These are phyloP conservation scores for Fraxinus nigra DNA, from an alignment of 305 asterid genomes.

Conservation along the genomic window DNA sequence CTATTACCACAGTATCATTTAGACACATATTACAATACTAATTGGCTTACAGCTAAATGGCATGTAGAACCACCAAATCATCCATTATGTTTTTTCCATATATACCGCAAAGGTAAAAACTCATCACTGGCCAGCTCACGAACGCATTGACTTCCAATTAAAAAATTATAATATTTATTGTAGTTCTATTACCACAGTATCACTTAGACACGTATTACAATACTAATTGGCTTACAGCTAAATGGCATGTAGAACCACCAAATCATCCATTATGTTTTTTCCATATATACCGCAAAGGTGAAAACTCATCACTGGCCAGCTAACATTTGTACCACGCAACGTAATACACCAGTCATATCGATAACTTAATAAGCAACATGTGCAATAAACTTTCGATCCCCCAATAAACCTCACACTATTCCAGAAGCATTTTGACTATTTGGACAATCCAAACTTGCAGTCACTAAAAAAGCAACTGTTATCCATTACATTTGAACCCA, in stretches of 20 bases:
- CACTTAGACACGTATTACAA: not conserved
- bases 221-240: not conserved
- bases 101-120: not conserved
- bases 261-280: not conserved
- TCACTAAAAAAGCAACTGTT: not conserved
- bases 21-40: not conserved
- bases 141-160: not conserved
- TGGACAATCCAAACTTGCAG: not conserved
- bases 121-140: not conserved
- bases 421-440: not conserved
- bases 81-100: not conserved
- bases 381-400: not conserved
- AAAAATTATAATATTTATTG: not conserved
- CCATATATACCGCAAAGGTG: not conserved
- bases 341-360: not conserved
- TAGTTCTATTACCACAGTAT: not conserved
- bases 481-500: not conserved
- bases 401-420: not conserved
- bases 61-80: not conserved
- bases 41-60: not conserved
- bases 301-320: not conserved
- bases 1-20: not conserved
- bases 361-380: not conserved
- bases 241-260: not conserved
- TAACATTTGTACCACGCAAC: not conserved